Base-by-base conservation (phyloP, 140 eudicot species). In the Anethum foeniculum region DNA sequence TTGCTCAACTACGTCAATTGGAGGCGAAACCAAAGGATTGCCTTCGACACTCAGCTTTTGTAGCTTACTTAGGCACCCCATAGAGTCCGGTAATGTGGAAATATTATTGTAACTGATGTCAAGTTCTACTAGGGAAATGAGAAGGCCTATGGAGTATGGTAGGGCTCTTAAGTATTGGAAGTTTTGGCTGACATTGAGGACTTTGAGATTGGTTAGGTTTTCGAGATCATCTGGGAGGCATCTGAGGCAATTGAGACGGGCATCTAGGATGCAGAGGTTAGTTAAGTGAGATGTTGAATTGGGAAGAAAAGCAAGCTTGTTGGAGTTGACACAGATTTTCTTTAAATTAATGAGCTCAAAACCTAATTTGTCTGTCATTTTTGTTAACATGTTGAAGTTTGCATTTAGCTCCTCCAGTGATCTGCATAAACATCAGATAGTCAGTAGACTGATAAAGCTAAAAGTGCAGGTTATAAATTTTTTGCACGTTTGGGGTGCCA, bases 101-200 rank as follows among this genome's bases (percentile, higher is more conserved):
- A 92, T 84, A 38, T 83, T 90, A 88, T 92, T 92, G 86, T 92
- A 92, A 84, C 97, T 92, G 11, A 92, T 83, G 89, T 92, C 97
- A 1, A 92, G 71, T 67, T 92, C 97, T 11, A 77, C 83, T 5
- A 92, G 90, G 73, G 95, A 90, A 43, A 90, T 65, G 48, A 92
- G 93, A 58, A 92, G 91, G 82, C 97, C 97, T 5, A 90, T 41
- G 65, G 95, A 90, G 89, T 90, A 92, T 21, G 97, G 93, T 11
- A 92, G 84, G 15, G 82, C 75, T 25, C 79, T 78, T 6, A 92
- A 83, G 89, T 82, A 85, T 9, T 88, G 97, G 83, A 92, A 92
- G 89, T 92, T 92, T 71, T 92, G 97, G 87, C 97, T 92, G 52
- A 92, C 81, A 73, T 90, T 92, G 16, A 92, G 91, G 82, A 83